These are phyloP conservation scores for Lipomyces spencermartinsiae DNA, from an alignment of 805 yeast species.

Conservation along the genomic window DNA sequence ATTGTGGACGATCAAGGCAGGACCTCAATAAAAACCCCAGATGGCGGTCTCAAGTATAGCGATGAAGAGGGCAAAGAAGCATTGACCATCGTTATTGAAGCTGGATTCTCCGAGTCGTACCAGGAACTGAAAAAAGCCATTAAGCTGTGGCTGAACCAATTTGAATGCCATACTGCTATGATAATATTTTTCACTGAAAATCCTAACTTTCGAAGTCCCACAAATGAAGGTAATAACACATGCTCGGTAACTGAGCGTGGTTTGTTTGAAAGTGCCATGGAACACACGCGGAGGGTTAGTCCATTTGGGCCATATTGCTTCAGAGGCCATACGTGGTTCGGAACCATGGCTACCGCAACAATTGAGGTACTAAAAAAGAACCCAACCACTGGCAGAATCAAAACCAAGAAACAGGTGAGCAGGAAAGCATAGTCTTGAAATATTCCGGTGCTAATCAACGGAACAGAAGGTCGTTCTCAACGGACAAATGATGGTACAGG, in stretches of 20 bases:
- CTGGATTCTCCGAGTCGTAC: background rate
- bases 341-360: background rate
- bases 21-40: background rate
- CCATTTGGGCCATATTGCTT: background rate
- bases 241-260: background rate
- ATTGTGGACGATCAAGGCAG: background rate
- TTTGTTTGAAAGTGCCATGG: background rate
- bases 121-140: background rate
- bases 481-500: background rate
- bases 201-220: background rate
- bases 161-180: background rate
- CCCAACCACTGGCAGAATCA: background rate
- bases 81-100: background rate
- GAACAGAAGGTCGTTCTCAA: background rate
- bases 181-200: background rate
- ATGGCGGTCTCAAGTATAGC: background rate
- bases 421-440: background rate
- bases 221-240: background rate
- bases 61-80: background rate
- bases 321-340: background rate
- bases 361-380: background rate
- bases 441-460: background rate
- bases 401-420: background rate
- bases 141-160: background rate
- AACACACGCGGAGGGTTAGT: background rate